Conservation (phyloP, 352 stramenopile genomes). For the Vaucheria bursata region DNA sequence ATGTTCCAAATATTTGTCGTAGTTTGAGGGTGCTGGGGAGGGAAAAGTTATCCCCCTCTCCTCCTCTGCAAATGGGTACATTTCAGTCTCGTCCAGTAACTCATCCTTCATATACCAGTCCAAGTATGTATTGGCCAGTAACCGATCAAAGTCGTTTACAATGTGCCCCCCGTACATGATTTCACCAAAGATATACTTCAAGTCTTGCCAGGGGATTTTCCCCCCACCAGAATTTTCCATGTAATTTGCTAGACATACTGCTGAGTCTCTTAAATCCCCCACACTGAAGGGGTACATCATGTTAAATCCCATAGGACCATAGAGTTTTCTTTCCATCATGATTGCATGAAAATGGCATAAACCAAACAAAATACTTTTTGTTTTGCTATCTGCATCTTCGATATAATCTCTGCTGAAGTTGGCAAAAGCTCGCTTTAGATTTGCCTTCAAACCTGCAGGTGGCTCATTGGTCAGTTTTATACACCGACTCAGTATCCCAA, state of each 20-base stretch:
- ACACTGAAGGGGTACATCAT: slow-evolving; percentile 97
- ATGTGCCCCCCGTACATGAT: slow-evolving; percentile 92
- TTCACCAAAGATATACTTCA: slow-evolving; percentile 84
- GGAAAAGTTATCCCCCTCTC: slow-evolving; percentile 89
- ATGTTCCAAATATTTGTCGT: slow-evolving; percentile 94
- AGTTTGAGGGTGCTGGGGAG: slow-evolving; percentile 83
- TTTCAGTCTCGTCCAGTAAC: slow-evolving; percentile 92
- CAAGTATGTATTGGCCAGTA: slow-evolving; percentile 91
- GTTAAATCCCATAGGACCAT: slow-evolving; percentile 92
- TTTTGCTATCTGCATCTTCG: slow-evolving; percentile 85
- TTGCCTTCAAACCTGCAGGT: slow-evolving; percentile 83
- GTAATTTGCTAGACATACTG: slow-evolving; percentile 88
- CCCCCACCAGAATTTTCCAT: slow-evolving; percentile 82
- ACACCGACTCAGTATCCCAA: slow-evolving; percentile 85
- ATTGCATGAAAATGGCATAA: slow-evolving; percentile 93
- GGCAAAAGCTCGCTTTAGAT: slow-evolving; percentile 89
- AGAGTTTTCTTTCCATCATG: slow-evolving; percentile 94
- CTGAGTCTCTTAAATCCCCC: slow-evolving; percentile 84
- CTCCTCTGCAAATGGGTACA: slow-evolving; percentile 93
- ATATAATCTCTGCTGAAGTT: slow-evolving; percentile 90
- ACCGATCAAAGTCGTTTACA: slow-evolving; percentile 82
- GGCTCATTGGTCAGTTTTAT: slow-evolving; percentile 95
- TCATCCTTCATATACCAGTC: slow-evolving; percentile 96
- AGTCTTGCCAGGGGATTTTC: slow-evolving; percentile 88
- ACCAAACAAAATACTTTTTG: slow-evolving; percentile 91